phyloP scores from a whole-genome alignment of 495 filamentous ascomycete species.

The Gamarada debralockiae region DNA sequence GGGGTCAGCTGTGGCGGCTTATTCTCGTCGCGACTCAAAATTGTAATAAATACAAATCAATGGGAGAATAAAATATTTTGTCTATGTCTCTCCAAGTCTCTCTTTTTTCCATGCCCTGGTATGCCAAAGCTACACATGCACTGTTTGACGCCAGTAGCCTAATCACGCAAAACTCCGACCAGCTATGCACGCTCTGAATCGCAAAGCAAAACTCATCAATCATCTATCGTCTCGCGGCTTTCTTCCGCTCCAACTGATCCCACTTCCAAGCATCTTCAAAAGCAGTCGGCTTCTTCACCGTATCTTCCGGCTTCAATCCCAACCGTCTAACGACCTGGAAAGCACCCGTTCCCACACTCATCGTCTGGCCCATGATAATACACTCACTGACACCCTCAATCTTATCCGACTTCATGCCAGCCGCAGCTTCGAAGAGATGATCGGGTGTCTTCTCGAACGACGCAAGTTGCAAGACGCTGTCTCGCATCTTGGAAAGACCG shows the following conservation, averaged over 20 bases:
- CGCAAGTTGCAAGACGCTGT: slow-evolving; percentile 88
- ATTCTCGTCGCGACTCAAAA: too few relatives aligned
- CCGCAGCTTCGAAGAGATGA: slow-evolving; percentile 93
- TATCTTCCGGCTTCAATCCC: slow-evolving; percentile 59
- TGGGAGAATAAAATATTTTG: too few relatives aligned
- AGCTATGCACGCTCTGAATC: slow-evolving; percentile 5
- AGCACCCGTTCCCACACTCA: slow-evolving; percentile 85
- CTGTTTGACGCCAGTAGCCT: not conserved
- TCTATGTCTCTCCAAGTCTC: too few relatives aligned
- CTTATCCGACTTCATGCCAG: slow-evolving; percentile 78
- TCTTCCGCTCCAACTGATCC: slow-evolving; percentile 20
- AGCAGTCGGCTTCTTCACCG: slow-evolving; percentile 57
- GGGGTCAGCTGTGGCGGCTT: too few relatives aligned
- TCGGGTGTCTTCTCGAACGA: slow-evolving; percentile 99
- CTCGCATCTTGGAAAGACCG: slow-evolving; percentile 94
- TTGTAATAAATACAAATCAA: too few relatives aligned
- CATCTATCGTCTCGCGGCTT: slow-evolving; percentile 5
- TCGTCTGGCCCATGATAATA: slow-evolving; percentile 96
- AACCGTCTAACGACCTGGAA: slow-evolving; percentile 81
- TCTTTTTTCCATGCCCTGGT: too few relatives aligned
- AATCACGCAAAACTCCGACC: not conserved
- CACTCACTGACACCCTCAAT: slow-evolving; percentile 94
- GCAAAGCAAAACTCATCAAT: not conserved
- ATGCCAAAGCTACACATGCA: too few relatives aligned
- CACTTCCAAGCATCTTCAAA: slow-evolving; percentile 74